Evolutionary conservation across 106 monocot species (phyloP).

Genomic region (Phalaenopsis equestris): DNA sequence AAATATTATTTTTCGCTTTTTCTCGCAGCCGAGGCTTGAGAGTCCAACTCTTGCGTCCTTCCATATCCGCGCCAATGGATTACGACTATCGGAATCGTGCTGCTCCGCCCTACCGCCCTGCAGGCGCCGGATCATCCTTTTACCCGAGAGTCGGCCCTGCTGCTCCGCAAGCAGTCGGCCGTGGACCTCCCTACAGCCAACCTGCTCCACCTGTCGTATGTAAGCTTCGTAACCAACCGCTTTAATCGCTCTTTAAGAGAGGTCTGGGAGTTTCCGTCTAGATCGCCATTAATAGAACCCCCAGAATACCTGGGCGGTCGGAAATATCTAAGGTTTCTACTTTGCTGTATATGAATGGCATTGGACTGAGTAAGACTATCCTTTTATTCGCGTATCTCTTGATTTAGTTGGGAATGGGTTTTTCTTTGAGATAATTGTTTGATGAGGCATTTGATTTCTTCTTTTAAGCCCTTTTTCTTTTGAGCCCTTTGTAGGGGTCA

Average conservation of each 20-base stretch:
- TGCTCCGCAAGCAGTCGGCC: slow-evolving; percentile 5
- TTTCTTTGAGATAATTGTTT: neutral
- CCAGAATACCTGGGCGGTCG: neutral
- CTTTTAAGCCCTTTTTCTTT: neutral
- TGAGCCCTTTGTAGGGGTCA: neutral
- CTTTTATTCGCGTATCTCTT: neutral
- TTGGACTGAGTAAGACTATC: neutral
- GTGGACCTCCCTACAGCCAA: slow-evolving; percentile 20
- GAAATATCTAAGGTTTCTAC: neutral
- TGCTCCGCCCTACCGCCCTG: slow-evolving; percentile 11
- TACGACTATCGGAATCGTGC: slow-evolving; percentile 36
- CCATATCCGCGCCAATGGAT: slow-evolving; percentile 15
- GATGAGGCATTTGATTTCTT: neutral
- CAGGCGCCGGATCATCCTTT: slow-evolving; percentile 2
- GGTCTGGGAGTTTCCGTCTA: neutral
- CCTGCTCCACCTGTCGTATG: slow-evolving; percentile 14
- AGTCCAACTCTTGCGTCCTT: neutral
- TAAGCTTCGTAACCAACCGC: neutral
- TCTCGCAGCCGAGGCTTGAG: neutral
- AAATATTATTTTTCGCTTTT: no score
- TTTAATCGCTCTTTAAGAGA: neutral
- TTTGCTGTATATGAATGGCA: neutral
- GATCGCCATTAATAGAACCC: neutral
- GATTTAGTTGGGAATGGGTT: neutral
- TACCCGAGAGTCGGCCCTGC: slow-evolving; percentile 22